phyloP scores from a whole-genome alignment of 306 rosid species.

The Aeschynomene evenia region DNA sequence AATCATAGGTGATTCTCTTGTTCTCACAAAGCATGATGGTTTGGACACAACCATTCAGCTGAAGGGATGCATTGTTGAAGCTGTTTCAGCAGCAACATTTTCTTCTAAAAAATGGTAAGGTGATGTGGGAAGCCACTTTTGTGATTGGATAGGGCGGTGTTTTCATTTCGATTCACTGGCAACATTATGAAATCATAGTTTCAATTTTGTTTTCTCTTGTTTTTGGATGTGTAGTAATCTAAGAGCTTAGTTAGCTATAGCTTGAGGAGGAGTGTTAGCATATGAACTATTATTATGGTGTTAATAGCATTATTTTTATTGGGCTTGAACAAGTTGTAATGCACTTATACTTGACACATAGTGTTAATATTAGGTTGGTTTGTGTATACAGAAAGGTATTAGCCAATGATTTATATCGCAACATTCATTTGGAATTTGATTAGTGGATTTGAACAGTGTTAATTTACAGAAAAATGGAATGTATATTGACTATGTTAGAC shows the following conservation, averaged over 20 bases:
- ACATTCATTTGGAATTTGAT: neutral
- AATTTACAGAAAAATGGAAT: neutral
- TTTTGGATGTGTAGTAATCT: neutral
- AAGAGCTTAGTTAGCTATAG: neutral
- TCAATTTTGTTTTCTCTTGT: neutral
- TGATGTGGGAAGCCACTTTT: conserved; percentile 19
- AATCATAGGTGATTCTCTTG: conserved; percentile 49
- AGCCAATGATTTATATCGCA: neutral
- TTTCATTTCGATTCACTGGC: conserved; percentile 13
- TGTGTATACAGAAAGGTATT: neutral
- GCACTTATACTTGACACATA: neutral
- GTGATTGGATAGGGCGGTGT: conserved; percentile 2
- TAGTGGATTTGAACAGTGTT: neutral
- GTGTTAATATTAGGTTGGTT: neutral
- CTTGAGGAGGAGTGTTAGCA: neutral
- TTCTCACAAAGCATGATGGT: conserved; percentile 63
- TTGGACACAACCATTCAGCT: conserved; percentile 44
- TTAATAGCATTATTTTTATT: neutral
- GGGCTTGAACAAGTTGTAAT: neutral
- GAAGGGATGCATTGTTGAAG: conserved; percentile 62
- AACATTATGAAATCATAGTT: conserved; percentile 5
- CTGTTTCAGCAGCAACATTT: conserved; percentile 70
- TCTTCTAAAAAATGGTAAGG: conserved; percentile 84
- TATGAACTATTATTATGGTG: neutral
- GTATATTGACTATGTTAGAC: neutral